Base-by-base conservation (phyloP, 768 basidiomycete genomes). In the Russula virescens region DNA sequence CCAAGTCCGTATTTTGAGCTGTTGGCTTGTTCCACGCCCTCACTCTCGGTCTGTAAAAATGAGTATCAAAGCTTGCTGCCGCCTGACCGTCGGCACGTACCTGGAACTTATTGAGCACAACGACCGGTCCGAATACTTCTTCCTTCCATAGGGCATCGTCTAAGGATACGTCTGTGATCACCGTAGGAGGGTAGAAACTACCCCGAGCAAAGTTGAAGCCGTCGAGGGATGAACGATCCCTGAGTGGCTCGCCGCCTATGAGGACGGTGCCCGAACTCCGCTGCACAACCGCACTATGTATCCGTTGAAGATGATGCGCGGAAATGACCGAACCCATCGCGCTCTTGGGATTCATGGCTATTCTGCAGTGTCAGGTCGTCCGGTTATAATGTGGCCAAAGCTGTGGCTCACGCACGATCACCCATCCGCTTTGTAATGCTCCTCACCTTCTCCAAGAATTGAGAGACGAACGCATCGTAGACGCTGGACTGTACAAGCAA, bases 111-210 rank as follows among this genome's bases (percentile, higher is more conserved):
- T 80, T 84, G 45, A 87, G 79, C 3, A 89, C 82, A 1, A 92
- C 83, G n/a, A 92, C 89, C 0, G 91, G 91, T 1, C 91, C 91
- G 68, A 94, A 93, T 14, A 92, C 78, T 71, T 94, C 91, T 73
- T 94, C 91, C 68, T 81, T 75, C 90, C 91, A 93, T 26, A 92
- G 72, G 51, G 82, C 81, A 65, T 88, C 86, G 38, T 81, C 75
- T 0, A 77, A 73, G 31, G 75, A 74, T 16, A 90, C 79, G 56
- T 84, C 80, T 0, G 76, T 71, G 60, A 94, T 80, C 38, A 94
- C 78, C 0, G 92, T 94, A 0, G 92, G 92, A 5, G 89, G 81
- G 74, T 85, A 91, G 75, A 93, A 94, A 64, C 77, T 80, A 52
- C 92, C 92, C 47, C 72, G 70, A 6, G 84, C 81, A 66, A 92